A percentile compares a stretch with the other conserved stretches of the same genome.
These are phyloP conservation scores for Debaryomyces fabryi DNA, from an alignment of 1,139 yeast genomes.

Conservation along the genomic window DNA sequence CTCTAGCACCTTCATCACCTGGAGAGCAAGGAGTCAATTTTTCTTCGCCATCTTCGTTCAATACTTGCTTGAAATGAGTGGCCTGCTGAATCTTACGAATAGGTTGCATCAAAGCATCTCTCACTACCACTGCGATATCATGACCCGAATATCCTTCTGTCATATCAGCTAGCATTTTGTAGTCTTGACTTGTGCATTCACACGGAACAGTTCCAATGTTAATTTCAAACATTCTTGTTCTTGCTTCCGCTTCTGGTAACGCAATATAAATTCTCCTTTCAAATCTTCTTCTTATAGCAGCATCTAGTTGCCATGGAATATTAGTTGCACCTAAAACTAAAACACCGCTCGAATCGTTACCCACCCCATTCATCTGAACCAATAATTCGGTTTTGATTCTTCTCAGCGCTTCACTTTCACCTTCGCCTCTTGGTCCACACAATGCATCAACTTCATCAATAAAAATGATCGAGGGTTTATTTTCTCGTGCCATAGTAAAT, in stretches of 20 bases:
- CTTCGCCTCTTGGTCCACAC: constrained; percentile 98
- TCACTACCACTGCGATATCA: constrained; percentile 93
- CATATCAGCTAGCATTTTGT: constrained; percentile 80
- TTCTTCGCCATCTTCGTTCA: constrained; percentile 36
- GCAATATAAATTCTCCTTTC: constrained; percentile 95
- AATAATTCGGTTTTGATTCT: constrained; percentile 94
- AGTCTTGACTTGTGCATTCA: constrained; percentile 72
- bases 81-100: constrained; percentile 94
- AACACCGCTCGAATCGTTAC: constrained; percentile 91
- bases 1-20: constrained; percentile 83
- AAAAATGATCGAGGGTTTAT: constrained; percentile 91
- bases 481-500: constrained; percentile 94
- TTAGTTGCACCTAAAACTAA: constrained; percentile 96
- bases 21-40: constrained; percentile 93
- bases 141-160: constrained; percentile 98
- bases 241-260: constrained; percentile 87
- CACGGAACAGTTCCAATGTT: constrained; percentile 93
- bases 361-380: constrained; percentile 99
- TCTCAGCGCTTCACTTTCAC: constrained; percentile 95
- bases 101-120: constrained; percentile 98
- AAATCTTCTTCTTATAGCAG: constrained; percentile 96
- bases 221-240: constrained; percentile 91
- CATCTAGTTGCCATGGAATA: constrained; percentile 98
- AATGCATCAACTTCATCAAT: constrained; percentile 98
- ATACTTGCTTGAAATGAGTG: constrained; percentile 80